Conservation (phyloP, 2,329 filamentous ascomycete genomes). For the Fusarium cicatricum region DNA sequence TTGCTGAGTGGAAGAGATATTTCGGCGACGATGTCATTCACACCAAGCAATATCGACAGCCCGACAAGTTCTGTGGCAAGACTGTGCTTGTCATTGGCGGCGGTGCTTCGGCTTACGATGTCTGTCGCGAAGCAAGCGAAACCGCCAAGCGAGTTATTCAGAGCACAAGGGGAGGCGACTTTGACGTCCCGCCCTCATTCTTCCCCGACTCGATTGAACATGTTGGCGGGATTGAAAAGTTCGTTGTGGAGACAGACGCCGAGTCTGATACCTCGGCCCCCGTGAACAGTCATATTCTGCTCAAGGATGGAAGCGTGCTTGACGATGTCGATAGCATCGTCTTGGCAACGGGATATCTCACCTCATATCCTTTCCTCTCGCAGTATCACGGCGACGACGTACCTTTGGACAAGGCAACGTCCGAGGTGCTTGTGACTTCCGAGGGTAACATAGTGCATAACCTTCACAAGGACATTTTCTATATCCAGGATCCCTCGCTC, state of each 20-base stretch:
- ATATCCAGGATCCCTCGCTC: constrained; percentile 71
- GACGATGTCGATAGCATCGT: constrained; percentile 68
- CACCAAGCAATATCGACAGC: constrained; percentile 76
- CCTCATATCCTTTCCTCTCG: constrained; percentile 70
- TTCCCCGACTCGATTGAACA: constrained; percentile 63
- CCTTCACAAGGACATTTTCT: constrained; percentile 75
- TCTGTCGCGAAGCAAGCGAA: constrained; percentile 50
- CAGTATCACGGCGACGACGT: constrained; percentile 53
- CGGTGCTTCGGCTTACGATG: constrained; percentile 54
- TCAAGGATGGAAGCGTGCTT: constrained; percentile 62
- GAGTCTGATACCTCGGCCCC: constrained; percentile 33
- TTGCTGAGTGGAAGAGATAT: constrained; percentile 62
- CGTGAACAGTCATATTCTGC: constrained; percentile 59
- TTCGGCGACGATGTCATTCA: constrained; percentile 66
- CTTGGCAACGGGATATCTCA: constrained; percentile 74
- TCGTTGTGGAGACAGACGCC: constrained; percentile 37
- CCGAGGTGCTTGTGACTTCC: constrained; percentile 64
- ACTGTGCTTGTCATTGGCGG: constrained; percentile 63
- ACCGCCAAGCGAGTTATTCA: constrained; percentile 53
- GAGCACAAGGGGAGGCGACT: constrained; percentile 64
- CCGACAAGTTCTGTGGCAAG: constrained; percentile 64
- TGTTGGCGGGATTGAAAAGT: constrained; percentile 60
- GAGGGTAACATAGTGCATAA: constrained; percentile 72
- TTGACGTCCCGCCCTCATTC: constrained; percentile 63
- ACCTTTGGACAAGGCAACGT: constrained; percentile 56